Evolutionary conservation across 352 stramenopile genomes (phyloP).

Genomic region (Phytophthora boehmeriae): DNA sequence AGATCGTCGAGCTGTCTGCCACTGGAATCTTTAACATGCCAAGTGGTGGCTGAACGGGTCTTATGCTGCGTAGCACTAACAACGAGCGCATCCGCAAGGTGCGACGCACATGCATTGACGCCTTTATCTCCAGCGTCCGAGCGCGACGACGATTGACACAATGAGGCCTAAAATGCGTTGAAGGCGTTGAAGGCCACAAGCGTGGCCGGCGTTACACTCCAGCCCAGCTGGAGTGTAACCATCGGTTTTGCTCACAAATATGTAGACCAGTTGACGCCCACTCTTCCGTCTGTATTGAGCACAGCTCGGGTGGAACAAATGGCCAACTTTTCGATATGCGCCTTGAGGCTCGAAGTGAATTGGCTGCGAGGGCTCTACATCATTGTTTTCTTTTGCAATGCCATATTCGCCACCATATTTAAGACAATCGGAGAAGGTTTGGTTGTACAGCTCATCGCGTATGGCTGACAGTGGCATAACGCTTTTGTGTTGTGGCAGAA

Average conservation of each 20-base stretch:
- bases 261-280: too few relatives aligned
- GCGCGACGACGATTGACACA: conserved; percentile 11
- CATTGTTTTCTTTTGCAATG: conserved; percentile 74
- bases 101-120: conserved; percentile 27
- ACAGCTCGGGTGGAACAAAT: too few relatives aligned
- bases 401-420: conserved; percentile 69
- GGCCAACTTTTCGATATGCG: conserved; percentile 1
- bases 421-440: conserved; percentile 65
- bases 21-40: conserved; percentile 36
- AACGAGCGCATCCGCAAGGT: conserved; percentile 11
- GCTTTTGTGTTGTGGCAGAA: conserved; percentile 1
- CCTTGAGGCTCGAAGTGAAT: conserved; percentile 32
- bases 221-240: conserved; percentile 5
- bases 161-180: neutral
- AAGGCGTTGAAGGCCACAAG: neutral
- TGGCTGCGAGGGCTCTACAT: conserved; percentile 58
- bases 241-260: too few relatives aligned
- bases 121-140: conserved; percentile 28
- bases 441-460: neutral
- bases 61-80: conserved; percentile 21
- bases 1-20: conserved; percentile 25
- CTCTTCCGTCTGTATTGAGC: neutral
- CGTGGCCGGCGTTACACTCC: neutral
- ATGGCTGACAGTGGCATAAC: too few relatives aligned
- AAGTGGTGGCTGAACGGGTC: too few relatives aligned